Evolutionary conservation across 805 yeast genomes (phyloP), one percentile per base, ranked within the genome.

Genomic region (Ogataea nakhonphanomensis): DNA sequence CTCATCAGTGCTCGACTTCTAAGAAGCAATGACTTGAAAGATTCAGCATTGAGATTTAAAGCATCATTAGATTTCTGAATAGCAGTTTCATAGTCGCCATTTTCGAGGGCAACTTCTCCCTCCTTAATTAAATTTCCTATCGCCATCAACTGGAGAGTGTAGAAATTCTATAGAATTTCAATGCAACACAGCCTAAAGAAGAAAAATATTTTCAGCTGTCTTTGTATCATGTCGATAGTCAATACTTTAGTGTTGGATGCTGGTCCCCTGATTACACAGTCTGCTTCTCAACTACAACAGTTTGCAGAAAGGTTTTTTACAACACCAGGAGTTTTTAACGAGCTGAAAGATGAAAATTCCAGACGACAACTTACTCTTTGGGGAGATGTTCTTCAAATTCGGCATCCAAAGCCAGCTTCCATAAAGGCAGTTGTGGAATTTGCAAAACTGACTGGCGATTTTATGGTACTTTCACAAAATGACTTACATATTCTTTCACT

Each of bases 401-500:
- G 89, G 63, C 97, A 90, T 51, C 99, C 99, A 3, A 76, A 70
- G 40, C 67, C 76, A 5, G 78, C 65, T 25, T 74, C 73, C 26
- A 74, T 91, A 27, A 76, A 76, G 45, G 74, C 73, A 45, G 95
- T 89, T 8, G 66, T 75, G 5, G 79, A 74, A 4, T 91, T 93
- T 65, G 82, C 98, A 9, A 82, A 76, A 54, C 67, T 84, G 35
- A 90, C 98, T 1, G 99, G 99, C 59, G 99, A 93, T 67, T 84
- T 71, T 49, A 67, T 84, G 4, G 99, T 91, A 4, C 71, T 93
- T 41, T 86, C 96, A 50, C 76, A 81, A 27, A 90, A 95, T 49
- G 99, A 93, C 82, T 68, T 93, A 26, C 96, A 90, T 57, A 83
- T 93, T 41, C 72, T 95, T 45, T 98, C 99, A 0, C 71, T 93